Percentiles rank a stretch among this genome's conserved stretches.
These are phyloP conservation scores for Parmelia sp. DNA, from an alignment of 495 filamentous ascomycete species.

Conservation along the genomic window DNA sequence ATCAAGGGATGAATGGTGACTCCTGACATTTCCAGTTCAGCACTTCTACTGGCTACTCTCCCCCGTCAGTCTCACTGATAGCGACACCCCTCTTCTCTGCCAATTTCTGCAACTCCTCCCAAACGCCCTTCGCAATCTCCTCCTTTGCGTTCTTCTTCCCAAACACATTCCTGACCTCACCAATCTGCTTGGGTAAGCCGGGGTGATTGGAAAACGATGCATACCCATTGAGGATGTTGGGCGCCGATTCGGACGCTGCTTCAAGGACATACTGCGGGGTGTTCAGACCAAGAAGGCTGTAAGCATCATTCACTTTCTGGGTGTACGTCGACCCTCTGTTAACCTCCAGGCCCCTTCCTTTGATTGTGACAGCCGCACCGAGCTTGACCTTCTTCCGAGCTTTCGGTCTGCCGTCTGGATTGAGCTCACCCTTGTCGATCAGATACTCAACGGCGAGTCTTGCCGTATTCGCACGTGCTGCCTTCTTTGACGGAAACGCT, in stretches of 20 bases:
- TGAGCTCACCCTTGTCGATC: slow-evolving; percentile 22
- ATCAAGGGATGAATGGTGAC: neutral
- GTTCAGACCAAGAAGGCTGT: slow-evolving; percentile 17
- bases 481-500: slow-evolving; percentile 30
- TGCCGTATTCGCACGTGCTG: slow-evolving; percentile 26
- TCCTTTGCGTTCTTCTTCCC: slow-evolving; percentile 47
- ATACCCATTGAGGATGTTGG: slow-evolving; percentile 24
- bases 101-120: slow-evolving; percentile 32
- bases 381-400: slow-evolving; percentile 18
- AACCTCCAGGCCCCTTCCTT: slow-evolving; percentile 12
- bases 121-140: slow-evolving; percentile 34
- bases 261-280: slow-evolving; percentile 19
- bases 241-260: slow-evolving; percentile 11
- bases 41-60: neutral
- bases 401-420: slow-evolving; percentile 19
- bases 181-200: slow-evolving; percentile 32
- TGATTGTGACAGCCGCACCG: slow-evolving; percentile 17
- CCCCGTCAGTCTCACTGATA: slow-evolving; percentile 13
- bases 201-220: slow-evolving; percentile 32
- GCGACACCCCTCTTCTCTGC: slow-evolving; percentile 26
- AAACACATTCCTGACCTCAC: slow-evolving; percentile 36
- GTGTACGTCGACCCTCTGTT: slow-evolving; percentile 17
- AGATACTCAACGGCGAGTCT: slow-evolving; percentile 27
- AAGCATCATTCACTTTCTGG: slow-evolving; percentile 22
- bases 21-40: neutral